Percentiles rank a stretch among this genome's conserved stretches.
phyloP scores from a whole-genome alignment of 176 grass and related monocot species.

The Ensete glaucum region DNA sequence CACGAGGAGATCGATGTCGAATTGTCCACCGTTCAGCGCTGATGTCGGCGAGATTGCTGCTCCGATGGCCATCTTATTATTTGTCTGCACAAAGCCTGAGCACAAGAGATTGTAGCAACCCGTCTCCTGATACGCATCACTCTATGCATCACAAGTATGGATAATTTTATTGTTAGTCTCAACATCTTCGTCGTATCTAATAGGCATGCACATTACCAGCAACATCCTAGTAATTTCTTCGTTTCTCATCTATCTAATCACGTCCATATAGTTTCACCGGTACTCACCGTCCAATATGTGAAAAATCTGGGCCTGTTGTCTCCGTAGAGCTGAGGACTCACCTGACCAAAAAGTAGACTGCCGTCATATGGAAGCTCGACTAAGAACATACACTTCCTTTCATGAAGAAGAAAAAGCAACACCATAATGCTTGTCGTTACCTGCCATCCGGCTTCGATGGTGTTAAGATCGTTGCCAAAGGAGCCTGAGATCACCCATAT shows the following conservation, averaged over 20 bases:
- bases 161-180: no score
- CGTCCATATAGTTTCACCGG: no score
- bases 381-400: no score
- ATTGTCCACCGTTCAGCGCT: background rate
- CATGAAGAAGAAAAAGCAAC: no score
- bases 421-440: background rate
- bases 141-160: background rate
- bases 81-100: constrained; percentile 11
- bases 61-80: constrained; percentile 4
- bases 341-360: background rate
- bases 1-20: constrained; percentile 6
- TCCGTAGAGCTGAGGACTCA: background rate
- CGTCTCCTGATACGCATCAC: constrained; percentile 3
- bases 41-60: constrained; percentile 11
- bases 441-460: constrained; percentile 20
- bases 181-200: no score
- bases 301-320: background rate
- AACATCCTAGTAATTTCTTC: no score
- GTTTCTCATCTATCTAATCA: no score
- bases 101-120: constrained; percentile 19
- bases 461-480: constrained; percentile 14
- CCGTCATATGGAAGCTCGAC: no score
- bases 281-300: constrained; percentile 5
- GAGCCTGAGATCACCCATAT: constrained; percentile 17
- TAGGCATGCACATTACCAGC: no score